Conservation (phyloP, 108 stramenopile genomes). For the Nitzschia sp. region DNA sequence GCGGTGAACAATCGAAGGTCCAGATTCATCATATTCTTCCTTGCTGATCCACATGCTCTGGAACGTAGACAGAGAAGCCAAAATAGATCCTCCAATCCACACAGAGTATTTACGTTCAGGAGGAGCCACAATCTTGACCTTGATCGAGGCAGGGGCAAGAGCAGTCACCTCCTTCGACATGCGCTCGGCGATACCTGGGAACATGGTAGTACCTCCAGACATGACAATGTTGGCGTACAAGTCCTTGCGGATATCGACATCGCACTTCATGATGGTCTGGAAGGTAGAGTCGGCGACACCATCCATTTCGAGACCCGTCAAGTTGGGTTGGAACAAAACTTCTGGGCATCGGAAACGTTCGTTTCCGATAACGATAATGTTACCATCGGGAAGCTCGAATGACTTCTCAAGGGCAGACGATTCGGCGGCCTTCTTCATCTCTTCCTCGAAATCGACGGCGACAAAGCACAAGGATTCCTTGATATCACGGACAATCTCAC, state of each 20-base stretch:
- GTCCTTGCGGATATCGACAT: conserved; percentile 99
- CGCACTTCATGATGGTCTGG: conserved; percentile 99
- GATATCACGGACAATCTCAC: conserved; percentile 94
- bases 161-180: conserved; percentile 99
- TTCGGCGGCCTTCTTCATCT: conserved; percentile 94
- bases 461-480: conserved; percentile 92
- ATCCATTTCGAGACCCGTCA: conserved; percentile 97
- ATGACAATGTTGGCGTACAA: conserved; percentile 94
- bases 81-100: conserved; percentile 99
- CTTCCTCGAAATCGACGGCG: conserved; percentile 92
- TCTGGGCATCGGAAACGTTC: conserved; percentile 95
- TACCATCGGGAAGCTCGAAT: conserved; percentile 93
- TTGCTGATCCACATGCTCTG: conserved; percentile 99
- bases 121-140: conserved; percentile 99
- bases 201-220: conserved; percentile 97
- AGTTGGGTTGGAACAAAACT: conserved; percentile 93
- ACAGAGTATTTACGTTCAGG: conserved; percentile 99
- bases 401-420: conserved; percentile 92
- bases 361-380: conserved; percentile 93
- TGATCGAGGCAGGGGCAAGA: conserved; percentile 93
- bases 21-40: conserved; percentile 99
- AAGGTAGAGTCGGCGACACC: conserved; percentile 98
- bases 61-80: conserved; percentile 98
- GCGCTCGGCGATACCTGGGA: conserved; percentile 98
- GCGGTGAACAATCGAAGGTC: conserved; percentile 98